These are phyloP conservation scores for Chalciporus piperatus DNA, from an alignment of 768 basidiomycete species.

Conservation along the genomic window DNA sequence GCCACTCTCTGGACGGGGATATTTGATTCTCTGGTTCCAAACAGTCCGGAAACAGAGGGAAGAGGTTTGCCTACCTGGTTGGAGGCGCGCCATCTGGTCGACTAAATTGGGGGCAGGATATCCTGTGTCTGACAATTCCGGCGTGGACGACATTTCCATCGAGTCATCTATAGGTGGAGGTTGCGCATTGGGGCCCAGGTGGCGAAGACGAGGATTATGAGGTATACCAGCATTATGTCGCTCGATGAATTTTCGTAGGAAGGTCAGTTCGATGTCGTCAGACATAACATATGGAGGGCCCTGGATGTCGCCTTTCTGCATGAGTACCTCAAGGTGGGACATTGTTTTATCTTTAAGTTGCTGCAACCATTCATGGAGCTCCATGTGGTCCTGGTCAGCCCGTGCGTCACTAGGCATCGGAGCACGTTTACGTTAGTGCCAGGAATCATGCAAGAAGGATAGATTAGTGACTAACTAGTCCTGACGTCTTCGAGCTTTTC, in stretches of 20 bases:
- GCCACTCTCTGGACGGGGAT: constrained; percentile 19
- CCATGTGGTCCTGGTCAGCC: constrained; percentile 88
- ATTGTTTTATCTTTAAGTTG: constrained; percentile 87
- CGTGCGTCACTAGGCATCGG: constrained; percentile 49
- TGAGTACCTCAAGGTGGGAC: constrained; percentile 81
- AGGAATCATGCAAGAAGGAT: background rate
- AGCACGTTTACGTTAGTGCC: constrained; percentile 7
- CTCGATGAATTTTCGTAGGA: constrained; percentile 81
- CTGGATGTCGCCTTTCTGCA: constrained; percentile 85
- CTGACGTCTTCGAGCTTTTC: constrained; percentile 77
- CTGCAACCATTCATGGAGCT: constrained; percentile 83
- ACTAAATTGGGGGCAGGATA: constrained; percentile 29
- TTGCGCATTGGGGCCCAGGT: constrained; percentile 35
- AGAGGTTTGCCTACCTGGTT: constrained; percentile 28
- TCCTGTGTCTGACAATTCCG: constrained; percentile 33
- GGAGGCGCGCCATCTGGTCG: constrained; percentile 34
- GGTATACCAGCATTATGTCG: constrained; percentile 71
- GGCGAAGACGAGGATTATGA: constrained; percentile 78
- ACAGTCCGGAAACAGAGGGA: background rate
- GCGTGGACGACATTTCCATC: constrained; percentile 34
- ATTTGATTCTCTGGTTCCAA: constrained; percentile 4
- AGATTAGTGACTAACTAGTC: constrained; percentile 44
- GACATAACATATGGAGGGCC: constrained; percentile 82
- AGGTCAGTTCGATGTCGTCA: constrained; percentile 72
- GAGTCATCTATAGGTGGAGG: constrained; percentile 33